Percentiles rank a stretch among this genome's conserved stretches.
Conservation (phyloP, 2,329 filamentous ascomycete genomes). For the Ophiostoma montium region DNA sequence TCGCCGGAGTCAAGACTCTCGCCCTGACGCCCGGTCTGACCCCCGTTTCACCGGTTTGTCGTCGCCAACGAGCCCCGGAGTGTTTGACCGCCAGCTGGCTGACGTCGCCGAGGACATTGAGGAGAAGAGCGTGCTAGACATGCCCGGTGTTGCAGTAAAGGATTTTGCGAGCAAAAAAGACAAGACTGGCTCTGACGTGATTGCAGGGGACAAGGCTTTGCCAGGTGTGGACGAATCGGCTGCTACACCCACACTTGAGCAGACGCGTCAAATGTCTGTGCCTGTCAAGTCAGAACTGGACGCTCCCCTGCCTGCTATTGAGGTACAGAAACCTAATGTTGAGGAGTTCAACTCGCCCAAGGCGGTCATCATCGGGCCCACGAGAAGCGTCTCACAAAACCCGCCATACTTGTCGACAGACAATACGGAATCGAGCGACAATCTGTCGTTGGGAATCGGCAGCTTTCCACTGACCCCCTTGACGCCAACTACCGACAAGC, state of each 20-base stretch:
- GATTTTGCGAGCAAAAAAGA: conserved; percentile 2
- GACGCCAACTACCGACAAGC: neutral
- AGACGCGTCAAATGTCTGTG: too few species aligned
- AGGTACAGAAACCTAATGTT: too few species aligned
- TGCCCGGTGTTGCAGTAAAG: neutral
- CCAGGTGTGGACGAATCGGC: too few species aligned
- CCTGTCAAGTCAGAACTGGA: too few species aligned
- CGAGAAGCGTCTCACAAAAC: neutral
- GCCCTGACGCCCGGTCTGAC: neutral
- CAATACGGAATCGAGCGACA: neutral
- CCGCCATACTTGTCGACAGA: neutral
- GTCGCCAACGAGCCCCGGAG: neutral
- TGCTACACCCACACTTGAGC: too few species aligned
- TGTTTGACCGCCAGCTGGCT: neutral
- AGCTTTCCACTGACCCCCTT: neutral
- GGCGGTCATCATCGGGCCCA: neutral
- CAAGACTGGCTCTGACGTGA: too few species aligned
- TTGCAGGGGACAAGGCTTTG: too few species aligned
- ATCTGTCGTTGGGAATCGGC: neutral
- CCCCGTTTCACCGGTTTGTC: neutral
- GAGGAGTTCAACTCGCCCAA: neutral
- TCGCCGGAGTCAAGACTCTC: neutral
- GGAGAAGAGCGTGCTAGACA: neutral
- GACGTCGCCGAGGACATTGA: neutral
- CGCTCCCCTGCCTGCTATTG: too few species aligned